Percentiles rank a stretch among this genome's conserved stretches.
These are phyloP conservation scores for Fallopia convolvulus DNA, from an alignment of 148 eudicot genomes.

Conservation along the genomic window DNA sequence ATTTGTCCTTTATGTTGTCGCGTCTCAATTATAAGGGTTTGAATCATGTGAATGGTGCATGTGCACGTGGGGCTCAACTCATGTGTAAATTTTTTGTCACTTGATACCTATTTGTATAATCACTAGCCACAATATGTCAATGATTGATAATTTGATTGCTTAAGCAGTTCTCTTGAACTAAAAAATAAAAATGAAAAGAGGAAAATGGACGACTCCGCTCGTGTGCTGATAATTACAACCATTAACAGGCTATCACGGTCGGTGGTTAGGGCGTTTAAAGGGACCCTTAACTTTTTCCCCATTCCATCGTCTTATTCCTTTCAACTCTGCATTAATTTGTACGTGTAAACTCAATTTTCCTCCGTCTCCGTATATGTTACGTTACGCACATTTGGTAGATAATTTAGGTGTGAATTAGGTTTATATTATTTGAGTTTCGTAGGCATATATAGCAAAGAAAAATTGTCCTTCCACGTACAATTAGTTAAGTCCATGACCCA, in stretches of 20 bases:
- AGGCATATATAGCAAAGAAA: too few relatives aligned
- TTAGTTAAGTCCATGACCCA: too few relatives aligned
- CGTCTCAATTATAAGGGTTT: not conserved
- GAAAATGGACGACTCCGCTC: not conserved
- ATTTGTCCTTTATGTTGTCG: not conserved
- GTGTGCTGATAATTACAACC: not conserved
- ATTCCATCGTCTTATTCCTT: not conserved
- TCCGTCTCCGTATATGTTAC: not conserved
- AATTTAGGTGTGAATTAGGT: not conserved
- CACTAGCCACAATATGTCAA: not conserved
- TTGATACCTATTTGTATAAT: not conserved
- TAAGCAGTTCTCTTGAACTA: not conserved
- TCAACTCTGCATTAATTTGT: not conserved
- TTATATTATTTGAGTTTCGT: too few relatives aligned
- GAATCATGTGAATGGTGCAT: not conserved
- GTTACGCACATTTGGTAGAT: not conserved
- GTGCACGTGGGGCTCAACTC: conserved; percentile 12
- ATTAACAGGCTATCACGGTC: conserved; percentile 4
- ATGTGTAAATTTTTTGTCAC: conserved; percentile 1
- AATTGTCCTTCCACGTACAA: too few relatives aligned
- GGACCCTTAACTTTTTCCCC: not conserved
- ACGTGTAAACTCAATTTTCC: not conserved
- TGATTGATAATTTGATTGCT: not conserved
- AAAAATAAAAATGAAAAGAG: not conserved
- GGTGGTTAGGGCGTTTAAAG: not conserved